Percentiles rank a stretch among this genome's conserved stretches.
Evolutionary conservation across 2,329 filamentous ascomycete genomes (phyloP).

Genomic region (Paraphoma sp.): DNA sequence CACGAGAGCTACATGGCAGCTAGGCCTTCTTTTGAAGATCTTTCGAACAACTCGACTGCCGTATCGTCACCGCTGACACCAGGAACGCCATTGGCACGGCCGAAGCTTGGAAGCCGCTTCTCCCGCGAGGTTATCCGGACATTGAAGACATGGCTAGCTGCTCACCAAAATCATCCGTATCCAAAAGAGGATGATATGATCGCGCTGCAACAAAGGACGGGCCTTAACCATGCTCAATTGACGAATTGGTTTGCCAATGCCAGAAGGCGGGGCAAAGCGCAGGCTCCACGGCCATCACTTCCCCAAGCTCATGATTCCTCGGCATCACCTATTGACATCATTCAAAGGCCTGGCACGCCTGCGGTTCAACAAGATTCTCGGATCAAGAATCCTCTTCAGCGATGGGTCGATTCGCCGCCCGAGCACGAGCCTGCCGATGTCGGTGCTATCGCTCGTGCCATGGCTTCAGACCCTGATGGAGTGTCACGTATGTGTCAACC

Average conservation of each 20-base stretch:
- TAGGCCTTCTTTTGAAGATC: background rate
- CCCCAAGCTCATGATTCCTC: conserved; percentile 11
- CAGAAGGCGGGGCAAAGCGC: conserved; percentile 29
- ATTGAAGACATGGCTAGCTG: conserved; percentile 31
- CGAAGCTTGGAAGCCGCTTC: conserved; percentile 30
- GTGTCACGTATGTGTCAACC: conserved; percentile 4
- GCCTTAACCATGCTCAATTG: conserved; percentile 32
- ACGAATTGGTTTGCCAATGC: conserved; percentile 40
- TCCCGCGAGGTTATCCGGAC: conserved; percentile 30
- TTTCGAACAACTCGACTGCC: conserved; percentile 19
- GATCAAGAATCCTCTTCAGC: conserved; percentile 29
- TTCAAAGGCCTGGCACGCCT: conserved; percentile 29
- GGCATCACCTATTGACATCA: conserved; percentile 26
- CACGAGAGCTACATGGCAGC: background rate
- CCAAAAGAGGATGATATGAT: conserved; percentile 28
- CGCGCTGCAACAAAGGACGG: conserved; percentile 24
- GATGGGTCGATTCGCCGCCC: conserved; percentile 38
- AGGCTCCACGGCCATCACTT: conserved; percentile 10
- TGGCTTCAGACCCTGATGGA: conserved; percentile 21
- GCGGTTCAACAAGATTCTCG: conserved; percentile 12
- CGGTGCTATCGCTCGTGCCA: conserved; percentile 30
- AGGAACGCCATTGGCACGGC: conserved; percentile 10
- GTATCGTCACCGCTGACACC: conserved; percentile 16
- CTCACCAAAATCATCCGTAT: conserved; percentile 31
- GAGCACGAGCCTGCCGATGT: conserved; percentile 35